These are phyloP conservation scores for Bombardia bombarda DNA, from an alignment of 495 filamentous ascomycete genomes.

Conservation along the genomic window DNA sequence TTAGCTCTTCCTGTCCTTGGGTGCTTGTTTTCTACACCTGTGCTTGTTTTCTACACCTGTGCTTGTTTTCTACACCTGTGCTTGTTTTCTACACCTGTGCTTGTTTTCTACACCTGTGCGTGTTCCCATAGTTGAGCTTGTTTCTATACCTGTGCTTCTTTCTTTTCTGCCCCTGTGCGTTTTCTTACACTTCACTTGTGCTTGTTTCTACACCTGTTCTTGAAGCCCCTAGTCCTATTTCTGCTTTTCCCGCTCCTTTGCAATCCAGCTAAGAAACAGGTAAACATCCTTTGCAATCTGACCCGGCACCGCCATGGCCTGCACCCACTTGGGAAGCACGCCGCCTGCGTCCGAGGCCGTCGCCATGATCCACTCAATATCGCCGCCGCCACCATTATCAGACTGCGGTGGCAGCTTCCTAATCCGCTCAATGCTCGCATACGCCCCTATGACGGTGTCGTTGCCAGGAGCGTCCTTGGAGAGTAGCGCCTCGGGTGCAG, in stretches of 20 bases:
- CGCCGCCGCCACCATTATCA: slow-evolving; percentile 6
- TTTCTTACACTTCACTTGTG: no score
- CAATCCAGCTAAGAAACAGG: slow-evolving; percentile 56
- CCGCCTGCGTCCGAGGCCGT: slow-evolving; percentile 64
- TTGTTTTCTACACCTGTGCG: no score
- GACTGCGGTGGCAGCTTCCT: slow-evolving; percentile 16
- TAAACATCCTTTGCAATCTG: slow-evolving; percentile 66
- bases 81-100: no score
- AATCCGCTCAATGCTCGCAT: slow-evolving; percentile 56
- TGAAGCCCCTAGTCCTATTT: neutral
- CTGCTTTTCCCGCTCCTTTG: slow-evolving; percentile 25
- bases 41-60: no score
- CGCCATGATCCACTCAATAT: slow-evolving; percentile 60
- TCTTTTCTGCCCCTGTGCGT: no score
- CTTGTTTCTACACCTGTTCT: no score
- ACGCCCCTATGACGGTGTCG: slow-evolving; percentile 43
- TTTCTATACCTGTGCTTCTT: no score
- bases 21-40: no score
- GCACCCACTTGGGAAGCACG: slow-evolving; percentile 57
- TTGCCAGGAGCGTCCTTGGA: slow-evolving; percentile 21
- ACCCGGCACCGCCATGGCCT: slow-evolving; percentile 56
- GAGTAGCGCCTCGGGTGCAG: slow-evolving; percentile 17
- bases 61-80: no score
- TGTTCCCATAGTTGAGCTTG: no score
- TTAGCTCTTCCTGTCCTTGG: no score